Base-by-base conservation (phyloP, 306 rosid species). In the Hippophae rhamnoides region DNA sequence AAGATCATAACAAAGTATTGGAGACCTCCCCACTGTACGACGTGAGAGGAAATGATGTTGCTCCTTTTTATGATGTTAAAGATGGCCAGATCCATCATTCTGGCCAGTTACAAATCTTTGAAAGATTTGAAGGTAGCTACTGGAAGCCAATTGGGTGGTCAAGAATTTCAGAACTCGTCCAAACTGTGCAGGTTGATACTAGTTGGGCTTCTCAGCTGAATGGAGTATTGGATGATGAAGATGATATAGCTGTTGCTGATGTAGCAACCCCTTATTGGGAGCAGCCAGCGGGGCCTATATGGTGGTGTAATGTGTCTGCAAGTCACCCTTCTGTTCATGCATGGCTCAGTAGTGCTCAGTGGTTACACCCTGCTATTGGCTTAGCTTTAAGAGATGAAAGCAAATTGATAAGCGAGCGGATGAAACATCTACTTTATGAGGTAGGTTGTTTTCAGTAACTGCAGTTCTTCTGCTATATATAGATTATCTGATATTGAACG, bases 61-160 rank as follows among this genome's bases (percentile, higher is more conserved):
- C 55, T 55, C 13, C 59, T 47, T 68, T 58, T 3, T 78, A 71
- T 60, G 80, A 73, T 43, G 63, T 61, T 52, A 68, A 47, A 52
- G 67, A 58, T 65, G 58, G 65, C 45, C 78, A 47, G 43, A 23
- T 40, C 54, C 69, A 42, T 62, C 82, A 57, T 43, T 57, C 58
- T 58, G 70, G 69, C 60, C 80, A 72, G 40, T 25, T 62, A 65
- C 69, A 67, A 41, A 56, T 59, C 55, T 18, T 67, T 13, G 84
- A 72, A 52, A 73, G 63, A 73, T 56, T 69, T 58, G 81, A 63
- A 62, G 79, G 75, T 58, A 66, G 79, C 67, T 71, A 62, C 57
- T 93, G 99, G 99, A 76, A 81, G 13, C 95, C 99, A 7, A 93
- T 88, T 66, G 99, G 99, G 54, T 86, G 99, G 99, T 67, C 66